A percentile compares a stretch with the other conserved stretches of the same genome.
These are phyloP conservation scores for Zygoascus ofunaensis DNA, from an alignment of 805 yeast species.

Conservation along the genomic window DNA sequence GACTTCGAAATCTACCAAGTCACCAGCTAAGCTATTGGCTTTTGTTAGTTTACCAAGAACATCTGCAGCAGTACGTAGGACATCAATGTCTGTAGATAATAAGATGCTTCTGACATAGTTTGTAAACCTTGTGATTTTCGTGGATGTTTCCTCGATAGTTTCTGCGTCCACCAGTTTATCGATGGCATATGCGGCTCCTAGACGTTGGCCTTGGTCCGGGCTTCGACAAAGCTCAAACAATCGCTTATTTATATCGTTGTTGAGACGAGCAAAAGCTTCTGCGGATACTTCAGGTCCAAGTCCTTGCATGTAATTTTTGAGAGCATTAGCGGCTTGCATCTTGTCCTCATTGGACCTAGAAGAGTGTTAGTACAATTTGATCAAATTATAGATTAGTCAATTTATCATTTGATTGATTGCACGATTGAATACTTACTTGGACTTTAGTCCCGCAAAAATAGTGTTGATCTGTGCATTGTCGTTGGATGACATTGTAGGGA, in stretches of 20 bases:
- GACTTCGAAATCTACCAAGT: conserved; percentile 87
- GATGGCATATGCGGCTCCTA: conserved; percentile 89
- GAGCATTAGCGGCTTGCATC: conserved; percentile 53
- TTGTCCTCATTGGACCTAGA: conserved; percentile 21
- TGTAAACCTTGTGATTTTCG: conserved; percentile 84
- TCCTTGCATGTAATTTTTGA: conserved; percentile 58
- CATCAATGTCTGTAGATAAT: conserved; percentile 72
- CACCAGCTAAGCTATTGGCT: conserved; percentile 83
- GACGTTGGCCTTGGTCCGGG: conserved; percentile 56
- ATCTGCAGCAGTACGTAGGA: conserved; percentile 77
- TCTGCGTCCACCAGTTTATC: conserved; percentile 81
- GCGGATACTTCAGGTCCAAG: conserved; percentile 73
- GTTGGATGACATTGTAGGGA: conserved; percentile 4
- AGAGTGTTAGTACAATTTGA: too few relatives aligned
- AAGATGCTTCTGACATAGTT: conserved; percentile 74
- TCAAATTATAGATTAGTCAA: too few relatives aligned
- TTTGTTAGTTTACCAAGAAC: conserved; percentile 83
- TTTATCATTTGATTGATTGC: too few relatives aligned
- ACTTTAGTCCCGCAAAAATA: conserved; percentile 6
- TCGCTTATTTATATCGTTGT: conserved; percentile 76
- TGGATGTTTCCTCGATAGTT: conserved; percentile 72
- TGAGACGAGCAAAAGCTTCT: conserved; percentile 73
- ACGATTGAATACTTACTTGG: conserved; percentile 5
- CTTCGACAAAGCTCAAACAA: conserved; percentile 80
- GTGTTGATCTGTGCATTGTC: conserved; percentile 6